These are phyloP conservation scores for Pleoardoris graminearum DNA, from an alignment of 2,329 filamentous ascomycete species.

Conservation along the genomic window DNA sequence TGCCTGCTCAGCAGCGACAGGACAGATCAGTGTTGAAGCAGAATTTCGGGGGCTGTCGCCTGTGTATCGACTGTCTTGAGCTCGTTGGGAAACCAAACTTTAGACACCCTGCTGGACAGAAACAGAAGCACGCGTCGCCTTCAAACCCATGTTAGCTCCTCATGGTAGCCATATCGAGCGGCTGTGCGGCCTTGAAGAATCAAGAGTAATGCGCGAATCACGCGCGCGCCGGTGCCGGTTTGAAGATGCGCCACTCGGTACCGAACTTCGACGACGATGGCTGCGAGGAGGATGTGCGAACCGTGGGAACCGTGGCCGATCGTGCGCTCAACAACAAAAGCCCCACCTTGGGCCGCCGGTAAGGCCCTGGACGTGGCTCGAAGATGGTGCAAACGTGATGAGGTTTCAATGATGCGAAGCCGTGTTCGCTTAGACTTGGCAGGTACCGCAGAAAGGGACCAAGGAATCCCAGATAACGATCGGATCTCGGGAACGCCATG, in stretches of 20 bases:
- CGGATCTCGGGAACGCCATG: too few species aligned
- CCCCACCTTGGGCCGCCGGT: too few species aligned
- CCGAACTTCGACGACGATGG: too few species aligned
- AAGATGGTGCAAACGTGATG: neutral
- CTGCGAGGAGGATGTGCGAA: neutral
- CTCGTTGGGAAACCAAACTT: too few species aligned
- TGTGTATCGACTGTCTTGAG: too few species aligned
- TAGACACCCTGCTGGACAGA: neutral
- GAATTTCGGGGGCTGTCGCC: neutral
- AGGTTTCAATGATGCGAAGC: neutral
- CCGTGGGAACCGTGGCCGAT: too few species aligned
- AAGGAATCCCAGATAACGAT: too few species aligned
- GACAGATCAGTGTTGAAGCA: neutral
- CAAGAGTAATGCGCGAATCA: neutral
- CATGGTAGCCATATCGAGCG: neutral
- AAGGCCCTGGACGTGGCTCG: too few species aligned
- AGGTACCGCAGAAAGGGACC: too few species aligned
- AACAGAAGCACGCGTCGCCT: neutral
- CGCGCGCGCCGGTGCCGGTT: too few species aligned
- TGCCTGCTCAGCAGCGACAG: neutral
- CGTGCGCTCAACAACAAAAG: too few species aligned
- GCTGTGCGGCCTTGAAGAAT: neutral
- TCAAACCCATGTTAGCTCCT: neutral
- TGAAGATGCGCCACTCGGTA: too few species aligned
- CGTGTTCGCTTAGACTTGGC: neutral